Conservation (phyloP, 2,329 filamentous ascomycete species). For the Didymella segeticola region DNA sequence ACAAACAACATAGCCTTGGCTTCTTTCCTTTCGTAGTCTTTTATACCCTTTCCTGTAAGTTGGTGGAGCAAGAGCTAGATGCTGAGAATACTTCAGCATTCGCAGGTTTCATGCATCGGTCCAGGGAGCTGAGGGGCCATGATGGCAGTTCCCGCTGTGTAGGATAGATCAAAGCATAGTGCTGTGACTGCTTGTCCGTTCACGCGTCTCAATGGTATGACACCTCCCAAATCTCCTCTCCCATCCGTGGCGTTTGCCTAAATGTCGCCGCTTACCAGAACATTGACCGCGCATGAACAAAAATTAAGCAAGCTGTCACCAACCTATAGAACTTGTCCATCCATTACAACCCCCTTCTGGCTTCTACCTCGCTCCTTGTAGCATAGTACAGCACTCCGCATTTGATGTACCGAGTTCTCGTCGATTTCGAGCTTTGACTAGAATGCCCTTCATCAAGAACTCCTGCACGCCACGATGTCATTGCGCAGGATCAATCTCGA, state of each 20-base stretch:
- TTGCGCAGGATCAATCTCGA: too few species aligned
- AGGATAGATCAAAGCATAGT: conserved; percentile 6
- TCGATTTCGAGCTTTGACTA: too few species aligned
- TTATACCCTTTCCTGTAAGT: conserved; percentile 20
- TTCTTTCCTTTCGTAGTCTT: conserved; percentile 13
- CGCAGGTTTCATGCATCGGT: neutral
- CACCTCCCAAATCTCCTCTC: neutral
- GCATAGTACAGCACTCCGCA: too few species aligned
- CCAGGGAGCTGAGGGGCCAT: neutral
- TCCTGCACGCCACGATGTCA: too few species aligned
- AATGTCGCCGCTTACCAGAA: too few species aligned
- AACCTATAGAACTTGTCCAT: too few species aligned
- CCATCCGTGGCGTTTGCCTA: neutral
- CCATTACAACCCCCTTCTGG: too few species aligned
- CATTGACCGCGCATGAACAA: too few species aligned
- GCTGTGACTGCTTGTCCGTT: neutral
- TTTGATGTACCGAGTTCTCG: too few species aligned
- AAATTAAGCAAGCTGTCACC: too few species aligned
- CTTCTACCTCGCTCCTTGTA: too few species aligned
- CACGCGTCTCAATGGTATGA: neutral
- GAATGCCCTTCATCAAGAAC: too few species aligned
- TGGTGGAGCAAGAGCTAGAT: neutral
- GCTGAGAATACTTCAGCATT: neutral
- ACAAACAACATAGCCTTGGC: conserved; percentile 3
- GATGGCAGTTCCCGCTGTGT: neutral